Base-by-base conservation (phyloP, 1,284 basidiomycete species). In the Mycosarcoma mackinlayi region DNA sequence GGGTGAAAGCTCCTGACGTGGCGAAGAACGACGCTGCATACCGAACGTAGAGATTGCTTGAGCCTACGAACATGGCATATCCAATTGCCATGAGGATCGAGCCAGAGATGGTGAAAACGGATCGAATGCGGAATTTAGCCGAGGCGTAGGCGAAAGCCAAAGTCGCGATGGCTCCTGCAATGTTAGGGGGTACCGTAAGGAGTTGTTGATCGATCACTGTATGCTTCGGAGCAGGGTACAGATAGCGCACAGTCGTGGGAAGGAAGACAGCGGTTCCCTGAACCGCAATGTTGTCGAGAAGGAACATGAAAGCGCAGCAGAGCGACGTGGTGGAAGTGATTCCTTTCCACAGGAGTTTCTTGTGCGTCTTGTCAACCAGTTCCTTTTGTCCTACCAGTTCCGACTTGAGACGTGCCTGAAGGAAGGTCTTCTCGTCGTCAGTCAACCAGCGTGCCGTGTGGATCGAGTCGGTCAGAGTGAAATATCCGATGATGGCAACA, bases 201-300 rank as follows among this genome's bases (percentile, higher is more conserved):
- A 84, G 76, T 51, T 84, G 84, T 33, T 81, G 69, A 13, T 76
- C 41, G 35, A 84, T 73, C 10, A 80, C 77, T 0, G 77, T 70
- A 24, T 67, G 51, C 9, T 59, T 60, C 0, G 84, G 67, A 35
- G 56, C 44, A 2, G 61, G 84, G 69, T 81, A 85, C 58, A 85
- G 80, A 3, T 76, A 80, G 0, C 55, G 30, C 14, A 85, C 80
- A 18, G 84, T 79, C 3, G 83, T 82, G 0, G 81, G 79, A 3
- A 80, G 48, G 72, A 84, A 84, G 49, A 83, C 79, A 6, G 77
- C 81, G 3, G 80, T 58, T 7, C 80, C 63, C 14, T 71, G 68
- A 4, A 71, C 68, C 0, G 54, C 50, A 16, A 70, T 65, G 76
- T 85, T 85, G 73, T 84, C 77, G 46, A 85, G 61, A 4, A 85